Percentiles rank a stretch among this genome's conserved stretches.
These are phyloP conservation scores for Rickenella mellea DNA, from an alignment of 768 basidiomycete genomes.

Conservation along the genomic window DNA sequence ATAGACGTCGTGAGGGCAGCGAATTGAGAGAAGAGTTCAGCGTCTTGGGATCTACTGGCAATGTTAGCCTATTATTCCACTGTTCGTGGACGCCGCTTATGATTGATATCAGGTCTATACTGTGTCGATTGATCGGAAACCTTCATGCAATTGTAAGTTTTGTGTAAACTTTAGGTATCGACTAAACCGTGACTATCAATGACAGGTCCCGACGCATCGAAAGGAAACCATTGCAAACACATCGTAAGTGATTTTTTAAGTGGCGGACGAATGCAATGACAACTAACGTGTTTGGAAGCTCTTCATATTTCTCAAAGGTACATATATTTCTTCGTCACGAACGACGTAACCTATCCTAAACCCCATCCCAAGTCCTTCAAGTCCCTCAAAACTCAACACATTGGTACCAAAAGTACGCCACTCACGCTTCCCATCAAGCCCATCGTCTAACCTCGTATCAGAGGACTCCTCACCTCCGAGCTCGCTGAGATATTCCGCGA, in stretches of 20 bases:
- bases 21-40: conserved; percentile 55
- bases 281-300: conserved; percentile 31
- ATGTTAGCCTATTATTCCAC: conserved; percentile 36
- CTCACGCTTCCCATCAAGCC: conserved; percentile 1
- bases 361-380: conserved; percentile 46
- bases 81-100: neutral
- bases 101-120: conserved; percentile 54
- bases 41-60: conserved; percentile 74
- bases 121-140: conserved; percentile 48
- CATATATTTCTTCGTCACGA: neutral
- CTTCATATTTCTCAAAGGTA: conserved; percentile 64
- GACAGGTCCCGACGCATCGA: conserved; percentile 61
- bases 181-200: neutral
- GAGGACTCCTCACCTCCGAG: conserved; percentile 60
- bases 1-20: conserved; percentile 39
- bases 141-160: conserved; percentile 55
- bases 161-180: neutral
- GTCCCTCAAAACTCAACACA: conserved; percentile 40
- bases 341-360: neutral
- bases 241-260: conserved; percentile 36
- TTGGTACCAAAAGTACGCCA: conserved; percentile 67
- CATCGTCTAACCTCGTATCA: conserved; percentile 15
- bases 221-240: conserved; percentile 81
- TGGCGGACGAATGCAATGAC: neutral
- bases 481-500: conserved; percentile 54